A percentile compares a stretch with the other conserved stretches of the same genome.
Evolutionary conservation across 2,329 filamentous ascomycete genomes (phyloP).

Genomic region (Gaeumannomyces sp.): DNA sequence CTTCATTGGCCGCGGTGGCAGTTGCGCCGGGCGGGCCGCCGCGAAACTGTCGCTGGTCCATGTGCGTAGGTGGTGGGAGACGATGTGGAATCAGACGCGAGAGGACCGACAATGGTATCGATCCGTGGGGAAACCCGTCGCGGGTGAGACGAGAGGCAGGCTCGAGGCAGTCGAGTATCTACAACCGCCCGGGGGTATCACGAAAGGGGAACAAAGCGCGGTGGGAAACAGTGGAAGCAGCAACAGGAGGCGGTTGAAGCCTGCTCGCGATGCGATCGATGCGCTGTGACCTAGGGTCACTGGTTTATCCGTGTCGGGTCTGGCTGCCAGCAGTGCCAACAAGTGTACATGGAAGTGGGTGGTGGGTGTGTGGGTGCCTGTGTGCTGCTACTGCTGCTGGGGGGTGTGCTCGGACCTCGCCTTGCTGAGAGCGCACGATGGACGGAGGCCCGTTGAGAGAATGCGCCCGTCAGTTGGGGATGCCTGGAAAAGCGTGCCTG

Average conservation of each 20-base stretch:
- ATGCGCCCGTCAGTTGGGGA: not conserved
- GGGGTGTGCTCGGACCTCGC: not conserved
- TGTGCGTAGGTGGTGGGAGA: not conserved
- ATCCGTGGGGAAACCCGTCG: not conserved
- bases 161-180: not conserved
- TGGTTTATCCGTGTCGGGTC: not conserved
- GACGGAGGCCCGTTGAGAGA: not conserved
- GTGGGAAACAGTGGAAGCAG: too few relatives aligned
- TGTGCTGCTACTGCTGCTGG: too few relatives aligned
- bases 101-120: too few relatives aligned
- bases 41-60: not conserved
- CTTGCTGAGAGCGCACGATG: not conserved
- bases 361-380: too few relatives aligned
- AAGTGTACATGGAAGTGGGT: not conserved
- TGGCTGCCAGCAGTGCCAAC: not conserved
- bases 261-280: too few relatives aligned
- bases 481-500: not conserved
- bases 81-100: too few relatives aligned
- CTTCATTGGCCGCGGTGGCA: not conserved
- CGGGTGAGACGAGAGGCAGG: not conserved
- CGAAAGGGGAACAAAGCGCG: not conserved
- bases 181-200: not conserved
- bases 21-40: conserved; percentile 2
- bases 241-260: not conserved
- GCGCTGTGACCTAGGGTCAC: too few relatives aligned